Conservation (phyloP, 441 rosid species). For the Manihot esculenta region DNA sequence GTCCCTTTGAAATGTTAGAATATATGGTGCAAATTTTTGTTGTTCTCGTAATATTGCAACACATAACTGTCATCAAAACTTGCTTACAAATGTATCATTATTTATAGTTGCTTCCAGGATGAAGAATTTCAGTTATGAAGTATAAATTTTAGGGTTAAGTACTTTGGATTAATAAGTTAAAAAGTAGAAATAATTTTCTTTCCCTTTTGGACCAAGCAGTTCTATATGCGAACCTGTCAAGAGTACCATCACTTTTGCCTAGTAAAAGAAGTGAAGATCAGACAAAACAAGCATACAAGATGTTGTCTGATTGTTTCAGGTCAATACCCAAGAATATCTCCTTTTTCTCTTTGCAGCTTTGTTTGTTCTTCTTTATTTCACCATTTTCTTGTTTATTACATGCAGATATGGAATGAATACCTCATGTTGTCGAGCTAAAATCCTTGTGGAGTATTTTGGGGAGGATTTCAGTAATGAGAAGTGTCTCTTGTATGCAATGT, state of each 20-base stretch:
- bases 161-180: not conserved
- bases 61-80: not conserved
- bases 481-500: slow-evolving; percentile 59
- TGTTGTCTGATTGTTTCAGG: slow-evolving; percentile 88
- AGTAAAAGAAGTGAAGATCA: slow-evolving; percentile 74
- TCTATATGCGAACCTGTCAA: slow-evolving; percentile 68
- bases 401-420: slow-evolving; percentile 93
- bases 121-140: not conserved
- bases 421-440: slow-evolving; percentile 74
- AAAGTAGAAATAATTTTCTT: not conserved
- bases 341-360: not conserved
- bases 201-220: slow-evolving; percentile 38
- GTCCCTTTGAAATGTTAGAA: slow-evolving; percentile 21
- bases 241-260: slow-evolving; percentile 69
- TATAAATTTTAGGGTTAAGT: slow-evolving; percentile 10
- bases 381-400: slow-evolving; percentile 7
- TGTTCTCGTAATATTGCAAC: not conserved
- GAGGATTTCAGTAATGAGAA: slow-evolving; percentile 59
- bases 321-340: slow-evolving; percentile 22
- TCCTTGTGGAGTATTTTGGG: slow-evolving; percentile 82
- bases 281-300: slow-evolving; percentile 64
- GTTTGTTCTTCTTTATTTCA: slow-evolving; percentile 11
- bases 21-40: not conserved
- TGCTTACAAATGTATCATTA: not conserved
- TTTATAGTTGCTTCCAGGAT: slow-evolving; percentile 1